phyloP scores from a whole-genome alignment of 2,329 filamentous ascomycete genomes.

The Aspergillus sp. region DNA sequence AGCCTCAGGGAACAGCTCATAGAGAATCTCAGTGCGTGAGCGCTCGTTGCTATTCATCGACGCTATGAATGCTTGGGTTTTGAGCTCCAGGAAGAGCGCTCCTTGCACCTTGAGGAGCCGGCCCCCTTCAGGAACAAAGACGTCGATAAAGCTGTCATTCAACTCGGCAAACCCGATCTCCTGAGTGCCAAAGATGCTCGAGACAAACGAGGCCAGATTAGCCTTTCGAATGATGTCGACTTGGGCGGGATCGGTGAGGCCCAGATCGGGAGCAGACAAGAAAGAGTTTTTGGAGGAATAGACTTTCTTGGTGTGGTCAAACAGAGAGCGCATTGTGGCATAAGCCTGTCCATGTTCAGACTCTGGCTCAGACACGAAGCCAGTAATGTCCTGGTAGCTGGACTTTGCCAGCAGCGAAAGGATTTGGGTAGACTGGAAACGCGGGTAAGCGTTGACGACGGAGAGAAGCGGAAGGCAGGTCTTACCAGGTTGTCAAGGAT shows the following conservation, averaged over 20 bases:
- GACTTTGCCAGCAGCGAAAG: slow-evolving; percentile 49
- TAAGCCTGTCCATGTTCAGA: slow-evolving; percentile 54
- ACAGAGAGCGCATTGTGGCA: slow-evolving; percentile 50
- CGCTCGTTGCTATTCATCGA: slow-evolving; percentile 49
- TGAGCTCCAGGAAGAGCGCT: slow-evolving; percentile 53
- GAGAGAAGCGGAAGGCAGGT: slow-evolving; percentile 4
- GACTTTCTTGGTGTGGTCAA: slow-evolving; percentile 54
- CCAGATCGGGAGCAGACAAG: slow-evolving; percentile 44
- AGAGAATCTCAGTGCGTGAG: slow-evolving; percentile 47
- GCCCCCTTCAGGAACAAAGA: slow-evolving; percentile 52
- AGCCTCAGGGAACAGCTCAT: slow-evolving; percentile 51
- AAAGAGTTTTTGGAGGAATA: slow-evolving; percentile 50
- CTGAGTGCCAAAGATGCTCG: slow-evolving; percentile 53
- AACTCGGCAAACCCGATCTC: slow-evolving; percentile 56
- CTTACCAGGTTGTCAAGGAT: slow-evolving; percentile 53
- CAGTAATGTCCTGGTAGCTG: slow-evolving; percentile 47
- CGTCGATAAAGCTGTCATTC: slow-evolving; percentile 54
- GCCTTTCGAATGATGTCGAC: slow-evolving; percentile 53
- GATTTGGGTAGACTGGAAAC: slow-evolving; percentile 47
- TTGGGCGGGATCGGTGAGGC: slow-evolving; percentile 43
- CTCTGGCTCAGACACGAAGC: slow-evolving; percentile 47
- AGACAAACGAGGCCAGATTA: slow-evolving; percentile 57
- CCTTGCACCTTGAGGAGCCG: slow-evolving; percentile 52
- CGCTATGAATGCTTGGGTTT: slow-evolving; percentile 59
- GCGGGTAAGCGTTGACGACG: slow-evolving; percentile 1